phyloP scores from a whole-genome alignment of 2,329 filamentous ascomycete species.

The Blumeria graminis region DNA sequence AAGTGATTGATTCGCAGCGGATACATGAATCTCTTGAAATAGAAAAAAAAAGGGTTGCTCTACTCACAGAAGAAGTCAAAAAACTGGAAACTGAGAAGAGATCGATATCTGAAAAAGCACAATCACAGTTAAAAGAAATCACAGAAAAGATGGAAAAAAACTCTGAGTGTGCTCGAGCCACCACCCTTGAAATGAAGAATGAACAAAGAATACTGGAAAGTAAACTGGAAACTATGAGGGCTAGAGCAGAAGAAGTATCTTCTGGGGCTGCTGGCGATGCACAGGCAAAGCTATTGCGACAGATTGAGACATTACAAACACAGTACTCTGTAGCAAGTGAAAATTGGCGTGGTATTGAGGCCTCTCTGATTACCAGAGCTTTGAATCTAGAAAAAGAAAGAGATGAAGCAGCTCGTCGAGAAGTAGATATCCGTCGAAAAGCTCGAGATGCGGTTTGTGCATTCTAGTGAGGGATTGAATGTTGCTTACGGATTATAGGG shows the following conservation, averaged over 20 bases:
- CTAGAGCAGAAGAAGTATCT: conserved; percentile 68
- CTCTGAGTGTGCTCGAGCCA: conserved; percentile 39
- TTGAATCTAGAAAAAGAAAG: conserved; percentile 68
- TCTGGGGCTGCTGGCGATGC: conserved; percentile 60
- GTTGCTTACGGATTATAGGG: conserved; percentile 26
- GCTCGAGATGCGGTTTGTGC: conserved; percentile 55
- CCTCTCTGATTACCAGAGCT: conserved; percentile 55
- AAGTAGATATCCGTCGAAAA: conserved; percentile 73
- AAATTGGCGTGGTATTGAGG: conserved; percentile 94
- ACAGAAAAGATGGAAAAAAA: conserved; percentile 50
- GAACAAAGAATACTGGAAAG: conserved; percentile 60
- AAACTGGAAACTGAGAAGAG: conserved; percentile 61
- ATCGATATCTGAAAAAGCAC: conserved; percentile 44
- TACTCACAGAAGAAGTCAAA: conserved; percentile 30
- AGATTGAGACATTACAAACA: conserved; percentile 85
- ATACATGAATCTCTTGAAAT: conserved; percentile 42
- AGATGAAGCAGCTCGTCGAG: conserved; percentile 61
- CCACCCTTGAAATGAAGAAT: conserved; percentile 56
- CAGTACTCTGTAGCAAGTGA: conserved; percentile 87
- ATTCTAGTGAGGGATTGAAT: background rate
- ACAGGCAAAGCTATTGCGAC: conserved; percentile 71
- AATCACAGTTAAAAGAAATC: conserved; percentile 43
- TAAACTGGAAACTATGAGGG: conserved; percentile 70
- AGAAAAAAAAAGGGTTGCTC: conserved; percentile 30
- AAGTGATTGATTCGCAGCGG: conserved; percentile 39